Evolutionary conservation across 148 eudicot genomes (phyloP).

Genomic region (Spergularia bocconei): DNA sequence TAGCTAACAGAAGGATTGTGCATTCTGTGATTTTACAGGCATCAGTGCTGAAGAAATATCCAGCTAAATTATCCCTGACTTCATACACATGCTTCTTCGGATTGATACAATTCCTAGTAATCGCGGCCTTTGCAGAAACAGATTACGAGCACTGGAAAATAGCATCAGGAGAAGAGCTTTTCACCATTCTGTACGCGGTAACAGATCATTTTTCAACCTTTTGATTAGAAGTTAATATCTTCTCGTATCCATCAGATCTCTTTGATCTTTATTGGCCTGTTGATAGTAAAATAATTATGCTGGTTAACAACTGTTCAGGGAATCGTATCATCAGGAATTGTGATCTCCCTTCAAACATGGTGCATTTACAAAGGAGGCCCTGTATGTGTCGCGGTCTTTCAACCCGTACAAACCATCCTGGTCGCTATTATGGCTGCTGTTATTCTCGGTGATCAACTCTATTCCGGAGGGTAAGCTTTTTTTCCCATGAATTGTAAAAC

Average conservation of each 20-base stretch:
- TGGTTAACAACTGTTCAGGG: constrained; percentile 36
- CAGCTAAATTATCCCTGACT: constrained; percentile 73
- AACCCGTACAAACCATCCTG: constrained; percentile 76
- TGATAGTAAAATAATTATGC: background rate
- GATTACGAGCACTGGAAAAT: constrained; percentile 62
- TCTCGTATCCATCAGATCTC: background rate
- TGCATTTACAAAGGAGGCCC: constrained; percentile 82
- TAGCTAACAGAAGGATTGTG: background rate
- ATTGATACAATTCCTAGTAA: constrained; percentile 54
- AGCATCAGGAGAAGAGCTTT: constrained; percentile 54
- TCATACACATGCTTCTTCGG: constrained; percentile 80
- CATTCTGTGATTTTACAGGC: constrained; percentile 37
- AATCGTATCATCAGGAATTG: constrained; percentile 66
- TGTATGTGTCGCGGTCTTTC: constrained; percentile 72
- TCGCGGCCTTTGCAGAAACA: constrained; percentile 62
- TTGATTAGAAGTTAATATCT: background rate
- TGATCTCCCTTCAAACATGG: constrained; percentile 79
- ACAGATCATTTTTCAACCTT: background rate
- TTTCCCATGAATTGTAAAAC: background rate
- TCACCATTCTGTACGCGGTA: constrained; percentile 70
- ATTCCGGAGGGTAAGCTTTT: constrained; percentile 62
- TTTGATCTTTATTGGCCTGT: background rate
- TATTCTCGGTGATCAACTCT: constrained; percentile 66
- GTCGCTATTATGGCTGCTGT: constrained; percentile 67
- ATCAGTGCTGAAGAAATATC: constrained; percentile 75